Base-by-base conservation (phyloP, 2,329 filamentous ascomycete genomes). In the Fusarium scirpi region DNA sequence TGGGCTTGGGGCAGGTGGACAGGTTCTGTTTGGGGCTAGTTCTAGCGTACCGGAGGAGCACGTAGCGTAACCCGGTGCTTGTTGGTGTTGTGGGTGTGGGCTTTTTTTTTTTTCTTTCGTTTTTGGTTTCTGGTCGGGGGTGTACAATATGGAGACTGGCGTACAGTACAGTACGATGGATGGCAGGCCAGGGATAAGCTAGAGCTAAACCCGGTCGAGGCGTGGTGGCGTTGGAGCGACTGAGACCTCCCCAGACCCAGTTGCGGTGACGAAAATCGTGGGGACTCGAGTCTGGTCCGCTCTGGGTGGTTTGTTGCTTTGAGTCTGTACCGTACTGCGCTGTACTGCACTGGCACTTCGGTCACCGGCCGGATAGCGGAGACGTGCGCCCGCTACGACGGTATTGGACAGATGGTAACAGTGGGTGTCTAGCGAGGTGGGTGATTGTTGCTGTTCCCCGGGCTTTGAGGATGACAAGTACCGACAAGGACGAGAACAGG, bases 181-280 rank as follows among this genome's bases (percentile, higher is more conserved):
- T 60, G 65, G 62, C 61, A 65, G 62, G 53, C 27, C 67, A 70
- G 58, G 67, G 67, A 70, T 72, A 55, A 52, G 47, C 65, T 74
- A 69, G 57, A 57, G 49, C 65, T 74, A 69, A 72, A 59, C 72
- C 72, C 63, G 72, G 68, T 67, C 59, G 66, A 72, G 66, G 71
- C 69, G 71, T 70, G 70, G 73, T 75, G 73, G 73, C 73, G 73
- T 72, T 72, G 64, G 41, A 62, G 61, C 59, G 57, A 67, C 52
- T 62, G 56, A 64, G 57, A 58, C 56, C 57, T 69, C 57, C 67
- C 67, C 67, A 70, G 67, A 53, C 67, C 67, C 67, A 70, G 68
- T 67, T 73, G 68, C 73, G 73, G 73, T 75, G 73, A 75, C 73
- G 73, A 74, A 72, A 65, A 73, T 75, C 73, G 73, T 75, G 73